A percentile compares a stretch with the other conserved stretches of the same genome.
phyloP scores from a whole-genome alignment of 179 eudicot species.

The Amaranthus tricolor region DNA sequence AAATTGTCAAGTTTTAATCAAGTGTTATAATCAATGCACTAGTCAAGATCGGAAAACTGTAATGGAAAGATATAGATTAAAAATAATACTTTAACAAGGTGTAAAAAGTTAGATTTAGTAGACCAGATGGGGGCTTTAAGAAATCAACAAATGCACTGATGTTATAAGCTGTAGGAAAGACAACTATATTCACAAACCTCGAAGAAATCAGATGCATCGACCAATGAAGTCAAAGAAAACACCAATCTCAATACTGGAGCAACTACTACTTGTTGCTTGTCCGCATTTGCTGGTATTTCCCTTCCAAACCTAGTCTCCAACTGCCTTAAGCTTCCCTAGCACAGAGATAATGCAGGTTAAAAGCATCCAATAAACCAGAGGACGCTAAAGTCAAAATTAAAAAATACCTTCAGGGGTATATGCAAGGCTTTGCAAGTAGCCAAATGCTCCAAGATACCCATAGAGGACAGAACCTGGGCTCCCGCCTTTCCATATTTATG shows the following conservation, averaged over 20 bases:
- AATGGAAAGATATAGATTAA: not conserved
- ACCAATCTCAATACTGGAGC: slow-evolving; percentile 84
- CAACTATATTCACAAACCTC: slow-evolving; percentile 50
- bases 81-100: not conserved
- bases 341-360: slow-evolving; percentile 15
- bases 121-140: not conserved
- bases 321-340: slow-evolving; percentile 64
- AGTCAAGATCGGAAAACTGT: not conserved
- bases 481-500: slow-evolving; percentile 87
- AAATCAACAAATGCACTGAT: slow-evolving; percentile 1
- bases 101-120: not conserved
- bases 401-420: slow-evolving; percentile 67
- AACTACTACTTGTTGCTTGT: slow-evolving; percentile 59
- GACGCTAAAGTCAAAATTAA: not conserved
- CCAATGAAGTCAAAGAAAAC: slow-evolving; percentile 80
- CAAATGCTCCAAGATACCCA: slow-evolving; percentile 83
- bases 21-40: not conserved
- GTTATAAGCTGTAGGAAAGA: not conserved
- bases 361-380: slow-evolving; percentile 8
- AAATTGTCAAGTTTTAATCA: not conserved
- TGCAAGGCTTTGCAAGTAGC: slow-evolving; percentile 76
- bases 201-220: slow-evolving; percentile 76
- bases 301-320: slow-evolving; percentile 49
- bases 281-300: slow-evolving; percentile 43
- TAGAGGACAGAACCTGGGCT: slow-evolving; percentile 75